Conservation (phyloP, 495 filamentous ascomycete genomes). For the Daldinia caldariorum region DNA sequence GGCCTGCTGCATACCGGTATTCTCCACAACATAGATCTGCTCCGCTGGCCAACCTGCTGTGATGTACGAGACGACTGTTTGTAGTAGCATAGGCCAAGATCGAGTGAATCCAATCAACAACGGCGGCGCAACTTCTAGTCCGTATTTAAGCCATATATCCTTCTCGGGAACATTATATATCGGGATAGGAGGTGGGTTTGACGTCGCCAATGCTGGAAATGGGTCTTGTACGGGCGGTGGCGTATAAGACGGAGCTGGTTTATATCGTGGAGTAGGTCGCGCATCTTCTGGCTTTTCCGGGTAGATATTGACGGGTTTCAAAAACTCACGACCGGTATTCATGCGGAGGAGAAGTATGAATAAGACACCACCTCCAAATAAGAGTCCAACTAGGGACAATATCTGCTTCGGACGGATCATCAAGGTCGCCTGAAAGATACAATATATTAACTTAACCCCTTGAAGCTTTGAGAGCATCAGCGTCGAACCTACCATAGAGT, state of each 20-base stretch:
- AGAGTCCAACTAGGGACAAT: conserved; percentile 13
- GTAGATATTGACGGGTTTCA: conserved; percentile 7
- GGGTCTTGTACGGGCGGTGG: conserved; percentile 52
- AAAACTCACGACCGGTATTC: background rate
- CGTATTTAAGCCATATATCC: conserved; percentile 50
- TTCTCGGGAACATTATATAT: conserved; percentile 52
- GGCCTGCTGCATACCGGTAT: conserved; percentile 68
- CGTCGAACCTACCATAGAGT: background rate
- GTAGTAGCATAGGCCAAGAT: conserved; percentile 67
- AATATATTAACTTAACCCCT: background rate
- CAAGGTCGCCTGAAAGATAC: background rate
- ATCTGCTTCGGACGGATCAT: conserved; percentile 25
- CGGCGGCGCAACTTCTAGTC: conserved; percentile 54
- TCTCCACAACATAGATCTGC: conserved; percentile 71
- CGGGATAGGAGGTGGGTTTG: conserved; percentile 56
- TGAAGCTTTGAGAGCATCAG: background rate
- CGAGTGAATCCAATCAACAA: conserved; percentile 70
- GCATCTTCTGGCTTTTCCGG: background rate
- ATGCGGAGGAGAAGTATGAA: conserved; percentile 11
- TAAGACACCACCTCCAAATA: conserved; percentile 16
- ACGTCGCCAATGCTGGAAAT: conserved; percentile 51
- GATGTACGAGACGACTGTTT: conserved; percentile 67
- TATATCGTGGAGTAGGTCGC: conserved; percentile 46
- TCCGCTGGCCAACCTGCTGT: conserved; percentile 69
- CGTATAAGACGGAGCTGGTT: conserved; percentile 48